phyloP scores from a whole-genome alignment of 2,329 filamentous ascomycete genomes.

The Verticillium isaacii region DNA sequence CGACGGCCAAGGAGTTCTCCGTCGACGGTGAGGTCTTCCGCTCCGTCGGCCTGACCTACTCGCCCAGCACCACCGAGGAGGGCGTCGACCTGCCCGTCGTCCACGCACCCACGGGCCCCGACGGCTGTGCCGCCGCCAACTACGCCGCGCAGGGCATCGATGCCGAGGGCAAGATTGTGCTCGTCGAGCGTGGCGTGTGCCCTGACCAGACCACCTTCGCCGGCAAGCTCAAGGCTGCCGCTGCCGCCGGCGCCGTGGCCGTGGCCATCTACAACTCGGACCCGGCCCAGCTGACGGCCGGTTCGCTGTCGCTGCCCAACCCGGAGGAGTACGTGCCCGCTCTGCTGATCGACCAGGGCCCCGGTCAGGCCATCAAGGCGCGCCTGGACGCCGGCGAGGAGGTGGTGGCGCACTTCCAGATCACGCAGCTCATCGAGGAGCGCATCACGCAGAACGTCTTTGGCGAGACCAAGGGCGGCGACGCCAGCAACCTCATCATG shows the following conservation, averaged over 20 bases:
- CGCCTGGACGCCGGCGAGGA: slow-evolving; percentile 26
- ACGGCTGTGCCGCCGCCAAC: slow-evolving; percentile 18
- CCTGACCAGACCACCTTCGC: slow-evolving; percentile 24
- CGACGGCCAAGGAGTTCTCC: slow-evolving; percentile 6
- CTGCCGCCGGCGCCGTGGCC: slow-evolving; percentile 21
- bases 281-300: slow-evolving; percentile 22
- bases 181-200: slow-evolving; percentile 24
- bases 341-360: slow-evolving; percentile 23
- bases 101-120: slow-evolving; percentile 19
- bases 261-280: slow-evolving; percentile 26
- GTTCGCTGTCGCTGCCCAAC: slow-evolving; percentile 18
- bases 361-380: slow-evolving; percentile 19
- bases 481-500: slow-evolving; percentile 34
- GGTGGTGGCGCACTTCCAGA: slow-evolving; percentile 28
- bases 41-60: slow-evolving; percentile 23
- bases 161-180: slow-evolving; percentile 23
- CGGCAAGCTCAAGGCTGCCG: slow-evolving; percentile 22
- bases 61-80: slow-evolving; percentile 22
- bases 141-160: slow-evolving; percentile 17
- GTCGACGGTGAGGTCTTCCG: slow-evolving; percentile 19
- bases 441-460: slow-evolving; percentile 39
- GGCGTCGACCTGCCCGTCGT: slow-evolving; percentile 21
- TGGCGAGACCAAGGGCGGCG: slow-evolving; percentile 38
- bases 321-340: slow-evolving; percentile 22
- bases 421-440: slow-evolving; percentile 28